Evolutionary conservation across 768 basidiomycete species (phyloP).

Genomic region (Suillus paluster): DNA sequence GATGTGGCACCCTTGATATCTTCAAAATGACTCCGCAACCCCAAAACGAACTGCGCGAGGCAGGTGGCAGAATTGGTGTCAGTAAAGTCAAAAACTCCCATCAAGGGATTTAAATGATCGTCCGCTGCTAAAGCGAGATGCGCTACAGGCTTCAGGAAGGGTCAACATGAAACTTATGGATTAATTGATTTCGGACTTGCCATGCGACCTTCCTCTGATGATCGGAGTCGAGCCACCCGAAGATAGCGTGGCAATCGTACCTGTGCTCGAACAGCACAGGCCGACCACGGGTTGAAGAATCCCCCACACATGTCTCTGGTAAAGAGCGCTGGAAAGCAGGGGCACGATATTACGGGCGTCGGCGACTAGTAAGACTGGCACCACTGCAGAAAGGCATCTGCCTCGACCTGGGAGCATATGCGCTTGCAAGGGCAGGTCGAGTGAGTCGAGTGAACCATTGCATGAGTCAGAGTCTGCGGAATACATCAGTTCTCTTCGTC

Average conservation of each 20-base stretch:
- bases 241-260: not conserved
- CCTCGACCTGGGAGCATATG: constrained; percentile 1
- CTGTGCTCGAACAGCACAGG: not conserved
- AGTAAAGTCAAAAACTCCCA: not conserved
- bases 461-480: not conserved
- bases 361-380: constrained; percentile 7
- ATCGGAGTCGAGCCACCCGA: not conserved
- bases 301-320: constrained; percentile 9
- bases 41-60: not conserved
- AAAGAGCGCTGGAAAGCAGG: constrained; percentile 4
- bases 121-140: too few species aligned
- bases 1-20: too few species aligned
- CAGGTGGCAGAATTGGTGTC: not conserved
- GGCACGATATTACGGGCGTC: constrained; percentile 1
- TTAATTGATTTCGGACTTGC: not conserved
- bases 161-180: not conserved
- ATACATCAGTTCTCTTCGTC: not conserved
- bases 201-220: not conserved
- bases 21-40: too few species aligned
- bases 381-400: not conserved
- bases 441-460: not conserved
- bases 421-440: constrained; percentile 6
- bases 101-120: not conserved
- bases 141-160: too few species aligned
- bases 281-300: constrained; percentile 12